Conservation (phyloP, 306 rosid species). For the Dryas drummondii region DNA sequence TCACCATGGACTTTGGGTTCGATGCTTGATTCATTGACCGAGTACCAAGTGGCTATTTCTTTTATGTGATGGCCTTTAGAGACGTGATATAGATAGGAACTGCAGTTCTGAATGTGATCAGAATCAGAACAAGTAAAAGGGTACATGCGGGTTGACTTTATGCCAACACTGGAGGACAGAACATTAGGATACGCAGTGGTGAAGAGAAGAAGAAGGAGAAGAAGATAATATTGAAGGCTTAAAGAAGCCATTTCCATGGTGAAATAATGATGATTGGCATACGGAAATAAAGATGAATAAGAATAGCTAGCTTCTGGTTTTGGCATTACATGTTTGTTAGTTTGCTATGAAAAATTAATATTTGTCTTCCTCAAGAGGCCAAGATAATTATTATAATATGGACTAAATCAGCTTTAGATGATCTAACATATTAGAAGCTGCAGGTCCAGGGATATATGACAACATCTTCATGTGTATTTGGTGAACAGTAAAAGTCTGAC, state of each 20-base stretch:
- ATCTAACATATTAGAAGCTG: too few species aligned
- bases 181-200: not conserved
- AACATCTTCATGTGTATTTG: too few species aligned
- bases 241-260: not conserved
- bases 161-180: not conserved
- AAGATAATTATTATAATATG: too few species aligned
- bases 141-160: not conserved
- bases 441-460: too few species aligned
- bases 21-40: conserved; percentile 6
- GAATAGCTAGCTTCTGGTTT: not conserved
- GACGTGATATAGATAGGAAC: conserved; percentile 11
- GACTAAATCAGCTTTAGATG: too few species aligned
- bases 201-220: not conserved
- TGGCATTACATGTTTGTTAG: conserved; percentile 9
- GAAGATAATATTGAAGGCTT: not conserved
- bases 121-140: conserved; percentile 14
- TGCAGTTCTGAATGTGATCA: conserved; percentile 8
- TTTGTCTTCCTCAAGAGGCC: too few species aligned
- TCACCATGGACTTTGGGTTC: not conserved
- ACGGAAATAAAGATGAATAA: not conserved
- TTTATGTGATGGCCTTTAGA: not conserved
- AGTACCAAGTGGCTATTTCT: conserved; percentile 1
- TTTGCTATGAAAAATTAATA: not conserved
- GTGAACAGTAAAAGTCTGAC: not conserved
- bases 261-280: not conserved